Conservation (phyloP, 2,329 filamentous ascomycete species). For the Chaetomiaceae sp. region DNA sequence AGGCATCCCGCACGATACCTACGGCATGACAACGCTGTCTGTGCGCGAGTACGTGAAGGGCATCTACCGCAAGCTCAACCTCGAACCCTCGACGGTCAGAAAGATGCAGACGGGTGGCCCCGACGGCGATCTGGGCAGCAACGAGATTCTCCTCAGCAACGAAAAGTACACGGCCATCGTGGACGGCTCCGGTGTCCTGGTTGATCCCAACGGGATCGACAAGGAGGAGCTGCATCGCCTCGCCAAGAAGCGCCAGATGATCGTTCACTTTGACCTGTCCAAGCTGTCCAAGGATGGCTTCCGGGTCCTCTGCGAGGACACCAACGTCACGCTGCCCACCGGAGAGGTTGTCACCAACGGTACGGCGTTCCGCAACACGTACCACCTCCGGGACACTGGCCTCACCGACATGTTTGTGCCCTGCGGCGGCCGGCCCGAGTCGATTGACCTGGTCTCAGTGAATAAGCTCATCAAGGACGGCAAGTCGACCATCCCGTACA, state of each 20-base stretch:
- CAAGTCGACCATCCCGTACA: conserved; percentile 84
- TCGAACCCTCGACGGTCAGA: conserved; percentile 77
- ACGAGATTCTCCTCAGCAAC: conserved; percentile 92
- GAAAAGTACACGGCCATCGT: conserved; percentile 95
- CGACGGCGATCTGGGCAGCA: conserved; percentile 93
- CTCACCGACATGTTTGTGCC: conserved; percentile 88
- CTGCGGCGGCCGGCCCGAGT: conserved; percentile 93
- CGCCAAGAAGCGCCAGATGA: conserved; percentile 84
- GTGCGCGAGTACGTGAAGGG: conserved; percentile 94
- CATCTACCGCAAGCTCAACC: conserved; percentile 91
- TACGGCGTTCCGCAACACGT: conserved; percentile 94
- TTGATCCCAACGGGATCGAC: conserved; percentile 86
- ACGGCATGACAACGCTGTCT: conserved; percentile 96
- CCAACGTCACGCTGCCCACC: conserved; percentile 77
- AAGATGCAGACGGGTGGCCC: conserved; percentile 98
- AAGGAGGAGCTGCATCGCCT: conserved; percentile 77
- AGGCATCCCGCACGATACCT: conserved; percentile 91
- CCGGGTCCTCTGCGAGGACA: conserved; percentile 87
- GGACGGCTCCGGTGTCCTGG: conserved; percentile 92
- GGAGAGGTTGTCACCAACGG: conserved; percentile 89
- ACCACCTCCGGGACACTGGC: conserved; percentile 77
- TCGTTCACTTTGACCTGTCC: conserved; percentile 74
- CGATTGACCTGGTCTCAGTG: conserved; percentile 86
- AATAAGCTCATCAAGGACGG: conserved; percentile 85
- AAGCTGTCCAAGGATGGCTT: conserved; percentile 89